Evolutionary conservation across 2,329 filamentous ascomycete genomes (phyloP).

Genomic region (Colletotrichum salicis): DNA sequence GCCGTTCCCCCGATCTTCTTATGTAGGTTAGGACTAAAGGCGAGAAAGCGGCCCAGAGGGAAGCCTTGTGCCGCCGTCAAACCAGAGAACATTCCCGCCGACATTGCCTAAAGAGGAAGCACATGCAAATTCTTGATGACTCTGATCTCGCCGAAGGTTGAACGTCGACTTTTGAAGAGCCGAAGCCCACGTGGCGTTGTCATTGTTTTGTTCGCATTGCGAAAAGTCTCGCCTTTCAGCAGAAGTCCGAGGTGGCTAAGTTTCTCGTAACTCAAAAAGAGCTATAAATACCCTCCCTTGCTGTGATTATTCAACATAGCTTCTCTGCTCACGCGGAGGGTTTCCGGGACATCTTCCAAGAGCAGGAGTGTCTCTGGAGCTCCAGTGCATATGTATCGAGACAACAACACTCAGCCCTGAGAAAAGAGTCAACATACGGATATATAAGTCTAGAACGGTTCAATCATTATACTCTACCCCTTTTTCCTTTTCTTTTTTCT

Average conservation of each 20-base stretch:
- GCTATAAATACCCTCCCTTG: too few relatives aligned
- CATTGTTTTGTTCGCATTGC: background rate
- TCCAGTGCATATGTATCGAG: background rate
- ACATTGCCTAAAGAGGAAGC: background rate
- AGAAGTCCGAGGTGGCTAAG: background rate
- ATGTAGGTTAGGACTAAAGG: background rate
- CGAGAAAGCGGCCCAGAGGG: background rate
- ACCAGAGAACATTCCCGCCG: background rate
- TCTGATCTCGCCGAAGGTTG: background rate
- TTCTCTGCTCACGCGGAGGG: background rate
- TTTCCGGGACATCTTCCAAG: conserved; percentile 1
- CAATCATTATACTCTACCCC: background rate
- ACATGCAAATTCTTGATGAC: background rate
- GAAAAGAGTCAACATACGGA: background rate
- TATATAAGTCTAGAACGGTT: background rate
- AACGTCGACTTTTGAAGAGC: background rate
- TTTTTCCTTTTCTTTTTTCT: background rate
- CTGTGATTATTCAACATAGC: background rate
- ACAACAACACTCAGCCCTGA: background rate
- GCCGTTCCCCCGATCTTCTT: conserved; percentile 2
- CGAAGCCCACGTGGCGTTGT: background rate
- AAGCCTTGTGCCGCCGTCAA: background rate
- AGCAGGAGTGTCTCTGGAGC: background rate
- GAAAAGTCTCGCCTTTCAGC: background rate
- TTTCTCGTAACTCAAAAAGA: background rate